These are phyloP conservation scores for Dimargaris xerosporica DNA, from an alignment of 192 early-diverging fungal genomes.

Conservation along the genomic window DNA sequence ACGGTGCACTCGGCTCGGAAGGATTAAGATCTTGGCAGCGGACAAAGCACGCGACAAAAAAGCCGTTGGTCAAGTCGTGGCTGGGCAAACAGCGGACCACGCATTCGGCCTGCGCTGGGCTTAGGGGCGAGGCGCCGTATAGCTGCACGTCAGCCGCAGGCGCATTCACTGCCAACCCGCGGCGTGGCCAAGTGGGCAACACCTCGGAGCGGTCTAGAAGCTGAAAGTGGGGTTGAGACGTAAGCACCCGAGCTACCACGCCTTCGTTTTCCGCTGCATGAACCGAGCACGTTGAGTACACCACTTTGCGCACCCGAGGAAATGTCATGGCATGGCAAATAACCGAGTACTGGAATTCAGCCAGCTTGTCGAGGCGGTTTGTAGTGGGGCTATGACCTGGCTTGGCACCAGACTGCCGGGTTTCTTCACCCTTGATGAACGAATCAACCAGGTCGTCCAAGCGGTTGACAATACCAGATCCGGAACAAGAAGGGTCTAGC, in stretches of 20 bases:
- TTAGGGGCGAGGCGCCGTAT: constrained; percentile 13
- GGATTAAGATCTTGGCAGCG: too few species aligned
- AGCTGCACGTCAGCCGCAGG: constrained; percentile 1
- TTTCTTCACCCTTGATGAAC: constrained; percentile 23
- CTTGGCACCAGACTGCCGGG: constrained; percentile 14
- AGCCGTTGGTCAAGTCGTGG: constrained; percentile 80
- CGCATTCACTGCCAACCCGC: constrained; percentile 44
- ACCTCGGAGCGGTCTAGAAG: constrained; percentile 35
- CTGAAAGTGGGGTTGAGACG: constrained; percentile 34
- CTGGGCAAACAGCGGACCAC: constrained; percentile 64
- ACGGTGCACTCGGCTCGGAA: too few species aligned
- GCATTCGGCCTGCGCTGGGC: constrained; percentile 36
- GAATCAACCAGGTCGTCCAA: constrained; percentile 71
- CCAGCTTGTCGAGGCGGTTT: constrained; percentile 53
- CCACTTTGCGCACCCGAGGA: constrained; percentile 64
- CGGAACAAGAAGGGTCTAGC: constrained; percentile 91
- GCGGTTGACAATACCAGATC: constrained; percentile 83
- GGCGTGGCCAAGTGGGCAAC: constrained; percentile 64
- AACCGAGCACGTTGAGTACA: constrained; percentile 95
- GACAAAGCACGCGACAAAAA: constrained; percentile 90
- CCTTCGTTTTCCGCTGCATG: constrained; percentile 86
- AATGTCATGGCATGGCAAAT: constrained; percentile 79
- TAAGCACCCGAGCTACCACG: constrained; percentile 64
- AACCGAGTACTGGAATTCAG: constrained; percentile 71
- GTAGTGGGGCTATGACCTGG: constrained; percentile 21